These are phyloP conservation scores for Metschnikowia corniflorae DNA, from an alignment of 805 yeast species.

Conservation along the genomic window DNA sequence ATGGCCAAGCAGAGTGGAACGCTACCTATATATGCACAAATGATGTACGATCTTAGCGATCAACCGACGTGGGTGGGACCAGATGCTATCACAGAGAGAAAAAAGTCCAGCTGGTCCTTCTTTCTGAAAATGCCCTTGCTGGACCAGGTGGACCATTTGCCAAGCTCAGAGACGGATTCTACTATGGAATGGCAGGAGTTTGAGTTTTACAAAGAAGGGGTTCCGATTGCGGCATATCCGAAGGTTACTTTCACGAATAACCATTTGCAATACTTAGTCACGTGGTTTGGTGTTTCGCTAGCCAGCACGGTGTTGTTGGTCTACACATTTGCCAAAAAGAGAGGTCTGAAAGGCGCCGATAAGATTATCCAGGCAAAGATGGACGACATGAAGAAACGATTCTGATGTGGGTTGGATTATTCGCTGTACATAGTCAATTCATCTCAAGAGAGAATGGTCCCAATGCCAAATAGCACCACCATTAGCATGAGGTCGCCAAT, in stretches of 20 bases:
- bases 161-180: constrained; percentile 24
- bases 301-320: constrained; percentile 66
- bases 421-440: constrained; percentile 6
- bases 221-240: constrained; percentile 85
- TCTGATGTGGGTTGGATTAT: not conserved
- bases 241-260: constrained; percentile 79
- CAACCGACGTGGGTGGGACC: constrained; percentile 48
- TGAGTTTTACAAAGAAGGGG: constrained; percentile 73
- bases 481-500: constrained; percentile 36
- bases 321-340: constrained; percentile 30
- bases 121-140: constrained; percentile 9
- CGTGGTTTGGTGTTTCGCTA: constrained; percentile 89
- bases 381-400: constrained; percentile 30
- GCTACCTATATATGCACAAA: constrained; percentile 74
- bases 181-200: constrained; percentile 40
- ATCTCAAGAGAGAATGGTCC: constrained; percentile 20
- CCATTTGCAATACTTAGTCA: constrained; percentile 85
- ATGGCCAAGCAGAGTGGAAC: constrained; percentile 70
- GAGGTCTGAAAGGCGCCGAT: constrained; percentile 35
- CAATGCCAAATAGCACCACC: constrained; percentile 37
- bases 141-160: constrained; percentile 17
- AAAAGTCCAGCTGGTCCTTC: constrained; percentile 14
- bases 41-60: constrained; percentile 61
- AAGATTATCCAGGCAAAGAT: constrained; percentile 39
- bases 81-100: constrained; percentile 5